A percentile compares a stretch with the other conserved stretches of the same genome.
Evolutionary conservation across 2,329 filamentous ascomycete genomes (phyloP).

Genomic region (Aspergillus pseudoterreus): DNA sequence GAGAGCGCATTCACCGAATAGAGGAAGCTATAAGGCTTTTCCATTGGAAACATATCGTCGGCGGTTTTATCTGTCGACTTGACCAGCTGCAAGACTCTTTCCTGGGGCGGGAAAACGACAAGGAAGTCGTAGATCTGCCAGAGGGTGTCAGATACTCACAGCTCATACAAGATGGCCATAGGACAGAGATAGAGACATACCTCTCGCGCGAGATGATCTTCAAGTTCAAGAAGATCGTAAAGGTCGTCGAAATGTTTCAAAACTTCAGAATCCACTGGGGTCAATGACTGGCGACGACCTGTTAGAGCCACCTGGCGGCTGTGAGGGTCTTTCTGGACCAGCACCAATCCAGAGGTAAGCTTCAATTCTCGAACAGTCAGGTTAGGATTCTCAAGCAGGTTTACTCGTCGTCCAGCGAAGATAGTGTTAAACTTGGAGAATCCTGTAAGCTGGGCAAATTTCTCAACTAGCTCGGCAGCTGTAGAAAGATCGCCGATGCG

Average conservation of each 20-base stretch:
- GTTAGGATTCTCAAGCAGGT: constrained; percentile 57
- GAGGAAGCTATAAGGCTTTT: constrained; percentile 67
- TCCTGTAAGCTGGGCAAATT: constrained; percentile 64
- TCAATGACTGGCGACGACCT: constrained; percentile 48
- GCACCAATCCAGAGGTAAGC: constrained; percentile 61
- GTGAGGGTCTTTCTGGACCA: constrained; percentile 59
- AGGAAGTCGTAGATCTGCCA: constrained; percentile 63
- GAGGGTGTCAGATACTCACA: neutral
- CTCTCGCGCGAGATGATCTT: constrained; percentile 66
- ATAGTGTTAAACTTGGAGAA: constrained; percentile 75
- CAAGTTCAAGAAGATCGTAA: constrained; percentile 74
- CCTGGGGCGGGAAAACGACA: constrained; percentile 65
- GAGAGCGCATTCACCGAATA: constrained; percentile 68
- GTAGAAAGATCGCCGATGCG: constrained; percentile 69
- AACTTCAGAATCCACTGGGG: constrained; percentile 71
- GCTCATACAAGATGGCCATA: neutral
- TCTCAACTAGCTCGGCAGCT: constrained; percentile 63
- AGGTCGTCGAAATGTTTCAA: constrained; percentile 78
- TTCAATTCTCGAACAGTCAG: constrained; percentile 66
- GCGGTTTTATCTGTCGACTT: constrained; percentile 52
- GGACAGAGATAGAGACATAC: neutral
- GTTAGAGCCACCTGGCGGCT: constrained; percentile 32
- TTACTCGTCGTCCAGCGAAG: constrained; percentile 63
- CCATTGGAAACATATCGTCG: constrained; percentile 62
- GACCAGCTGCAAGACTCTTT: constrained; percentile 58